Evolutionary conservation across 2,329 filamentous ascomycete genomes (phyloP), one percentile per base, ranked within the genome.

Genomic region (Diplodia sapinea): DNA sequence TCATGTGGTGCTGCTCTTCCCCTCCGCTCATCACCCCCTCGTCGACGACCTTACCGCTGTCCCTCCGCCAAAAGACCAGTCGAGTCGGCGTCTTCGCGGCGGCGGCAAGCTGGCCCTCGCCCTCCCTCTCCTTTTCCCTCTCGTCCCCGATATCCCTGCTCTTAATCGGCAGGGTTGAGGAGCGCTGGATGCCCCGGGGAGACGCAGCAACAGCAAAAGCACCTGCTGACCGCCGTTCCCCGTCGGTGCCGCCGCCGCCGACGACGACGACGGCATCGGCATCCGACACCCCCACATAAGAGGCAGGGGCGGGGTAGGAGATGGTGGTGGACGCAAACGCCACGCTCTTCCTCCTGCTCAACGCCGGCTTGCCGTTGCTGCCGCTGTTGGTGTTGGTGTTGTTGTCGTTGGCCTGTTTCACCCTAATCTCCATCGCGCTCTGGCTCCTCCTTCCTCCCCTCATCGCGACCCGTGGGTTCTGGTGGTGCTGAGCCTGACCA

Each of bases 31-130:
- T 8, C 17, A 26, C 2, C 29, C 13, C 57, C 7, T 50, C 57
- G 11, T 43, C 40, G 15, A 26, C 57, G 17, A 9, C 36, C 26
- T 29, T 26, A 3, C 38, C 57, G 57, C 62, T 56, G 11, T 56
- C 62, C 26, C 36, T 33, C 36, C 62, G 62, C 50, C 62, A 65
- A 15, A 65, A 56, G 33, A 43, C 38, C 50, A 56, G 29, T 13
- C 62, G 23, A 33, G 50, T 55, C 33, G 50, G 36, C 9, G n/a
- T 64, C 61, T 23, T 52, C 12, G 36, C 47, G 5, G 12, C n/a
- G 4, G 33, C 33, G 33, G 36, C 36, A 13, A 12, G 36, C 11
- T 47, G 12, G 3, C n/a, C 56, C 38, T 17, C 49, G 1, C 17
- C 8, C 20, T 65, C 62, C 50, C n/a, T 55, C 33, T 29, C 56